These are phyloP conservation scores for Coprinopsis cinerea DNA, from an alignment of 768 basidiomycete species.

Conservation along the genomic window DNA sequence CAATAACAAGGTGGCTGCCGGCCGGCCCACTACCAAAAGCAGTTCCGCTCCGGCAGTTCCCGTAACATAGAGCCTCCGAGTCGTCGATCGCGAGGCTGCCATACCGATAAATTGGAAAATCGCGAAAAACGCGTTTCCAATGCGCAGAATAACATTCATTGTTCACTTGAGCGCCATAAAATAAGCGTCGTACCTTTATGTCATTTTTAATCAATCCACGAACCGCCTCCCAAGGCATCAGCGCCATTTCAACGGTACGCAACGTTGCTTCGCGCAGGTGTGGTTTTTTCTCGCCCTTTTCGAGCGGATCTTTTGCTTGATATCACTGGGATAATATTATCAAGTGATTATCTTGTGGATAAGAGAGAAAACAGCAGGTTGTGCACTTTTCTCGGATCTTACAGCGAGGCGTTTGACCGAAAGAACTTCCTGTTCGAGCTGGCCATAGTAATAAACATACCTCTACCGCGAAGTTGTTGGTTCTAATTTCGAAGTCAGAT, in stretches of 20 bases:
- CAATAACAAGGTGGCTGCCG: too few species aligned
- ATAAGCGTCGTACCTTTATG: neutral
- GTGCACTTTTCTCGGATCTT: neutral
- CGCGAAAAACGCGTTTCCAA: neutral
- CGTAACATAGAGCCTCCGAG: too few species aligned
- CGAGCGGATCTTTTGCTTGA: neutral
- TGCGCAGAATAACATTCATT: neutral
- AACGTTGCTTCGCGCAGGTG: neutral
- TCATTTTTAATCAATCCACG: neutral
- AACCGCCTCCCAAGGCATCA: neutral
- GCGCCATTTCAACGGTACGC: neutral
- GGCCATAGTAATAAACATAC: too few species aligned
- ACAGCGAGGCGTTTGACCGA: too few species aligned
- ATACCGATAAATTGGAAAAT: neutral
- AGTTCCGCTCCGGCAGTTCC: too few species aligned
- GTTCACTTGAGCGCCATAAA: neutral
- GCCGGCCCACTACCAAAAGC: too few species aligned
- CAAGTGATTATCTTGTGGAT: neutral
- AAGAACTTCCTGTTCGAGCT: too few species aligned
- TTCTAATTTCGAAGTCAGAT: too few species aligned
- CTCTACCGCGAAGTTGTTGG: too few species aligned
- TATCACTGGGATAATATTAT: neutral
- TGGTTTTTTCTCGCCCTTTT: neutral
- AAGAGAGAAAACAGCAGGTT: neutral
- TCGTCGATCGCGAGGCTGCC: neutral